phyloP scores from a whole-genome alignment of 2,329 filamentous ascomycete species.

The Calycina marina region DNA sequence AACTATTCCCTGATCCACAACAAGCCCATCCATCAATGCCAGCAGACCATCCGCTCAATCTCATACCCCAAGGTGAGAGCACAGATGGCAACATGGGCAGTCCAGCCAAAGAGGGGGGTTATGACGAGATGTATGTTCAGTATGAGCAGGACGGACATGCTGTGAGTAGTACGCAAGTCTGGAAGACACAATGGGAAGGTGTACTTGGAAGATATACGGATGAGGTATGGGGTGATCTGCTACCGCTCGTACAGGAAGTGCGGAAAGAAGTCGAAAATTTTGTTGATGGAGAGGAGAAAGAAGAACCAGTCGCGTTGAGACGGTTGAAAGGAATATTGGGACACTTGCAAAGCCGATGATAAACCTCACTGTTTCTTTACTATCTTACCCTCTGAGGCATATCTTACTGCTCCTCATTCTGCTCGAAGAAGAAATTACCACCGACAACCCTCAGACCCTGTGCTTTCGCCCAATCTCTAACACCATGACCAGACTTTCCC shows the following conservation, averaged over 20 bases:
- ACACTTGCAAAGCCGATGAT: conserved; percentile 7
- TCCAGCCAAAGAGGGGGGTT: neutral
- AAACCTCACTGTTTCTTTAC: neutral
- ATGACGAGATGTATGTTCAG: neutral
- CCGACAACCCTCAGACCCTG: conserved; percentile 33
- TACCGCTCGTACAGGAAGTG: conserved; percentile 40
- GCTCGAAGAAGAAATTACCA: conserved; percentile 23
- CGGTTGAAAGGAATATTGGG: conserved; percentile 13
- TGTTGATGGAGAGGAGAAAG: conserved; percentile 13
- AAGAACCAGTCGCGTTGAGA: conserved; percentile 7
- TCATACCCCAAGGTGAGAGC: conserved; percentile 9
- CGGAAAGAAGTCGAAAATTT: conserved; percentile 36
- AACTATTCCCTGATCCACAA: conserved; percentile 10
- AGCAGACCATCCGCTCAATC: conserved; percentile 13
- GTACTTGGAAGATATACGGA: conserved; percentile 44
- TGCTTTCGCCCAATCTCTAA: conserved; percentile 33
- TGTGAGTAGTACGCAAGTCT: conserved; percentile 22
- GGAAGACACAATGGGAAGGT: conserved; percentile 40
- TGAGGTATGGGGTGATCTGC: conserved; percentile 54
- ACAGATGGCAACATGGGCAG: neutral
- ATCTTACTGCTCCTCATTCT: conserved; percentile 29
- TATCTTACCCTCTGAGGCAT: neutral
- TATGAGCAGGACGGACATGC: neutral
- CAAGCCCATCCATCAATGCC: conserved; percentile 9
- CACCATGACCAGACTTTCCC: conserved; percentile 31